Evolutionary conservation across 1,139 yeast species (phyloP), one percentile per base, ranked within the genome.

Genomic region (Pneumocystis sp.): DNA sequence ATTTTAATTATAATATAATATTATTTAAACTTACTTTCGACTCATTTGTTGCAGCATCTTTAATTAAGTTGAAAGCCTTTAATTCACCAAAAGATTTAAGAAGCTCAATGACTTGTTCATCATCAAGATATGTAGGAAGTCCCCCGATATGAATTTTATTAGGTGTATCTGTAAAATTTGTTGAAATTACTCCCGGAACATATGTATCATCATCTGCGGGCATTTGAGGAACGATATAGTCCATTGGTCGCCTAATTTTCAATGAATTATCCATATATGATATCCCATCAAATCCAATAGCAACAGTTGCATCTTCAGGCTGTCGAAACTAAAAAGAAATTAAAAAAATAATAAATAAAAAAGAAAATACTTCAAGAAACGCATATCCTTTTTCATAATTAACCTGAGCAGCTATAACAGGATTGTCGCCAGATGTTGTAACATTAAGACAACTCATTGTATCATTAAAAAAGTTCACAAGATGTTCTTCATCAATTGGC

Each of bases 271-370:
- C 64, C 78, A 72, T 73, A 63, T 60, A 74, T 68, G 59, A 75
- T 21, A 69, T 72, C 0, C 79, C 80, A 68, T 78, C 77, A 64
- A 84, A 76, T 1, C 87, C 79, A 56, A 80, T 74, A 0, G 83
- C 78, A 0, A 84, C 74, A 0, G 95, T 86, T 0, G 95, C 87
- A 66, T 82, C 78, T n/a, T 78, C 76, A 61, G 82, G 75, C 63
- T 80, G 80, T 4, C 79, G 76, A 67, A 87, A 81, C 69, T 83
- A 85, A 8, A 87, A 72, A 3, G 34, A 84, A 21, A 21, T 25
- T 3, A 25, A 21, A 25, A 50, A 4, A 50, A n/a, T 12, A 4
- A 25, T 2, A 21, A 50, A 25, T 12, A 25, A 25, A 21, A 25
- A 12, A 50, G 31, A 4, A 50, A 50, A 12, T 25, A 50, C 57